Conservation (phyloP, 1,284 basidiomycete genomes). For the Polyporus tsugae region DNA sequence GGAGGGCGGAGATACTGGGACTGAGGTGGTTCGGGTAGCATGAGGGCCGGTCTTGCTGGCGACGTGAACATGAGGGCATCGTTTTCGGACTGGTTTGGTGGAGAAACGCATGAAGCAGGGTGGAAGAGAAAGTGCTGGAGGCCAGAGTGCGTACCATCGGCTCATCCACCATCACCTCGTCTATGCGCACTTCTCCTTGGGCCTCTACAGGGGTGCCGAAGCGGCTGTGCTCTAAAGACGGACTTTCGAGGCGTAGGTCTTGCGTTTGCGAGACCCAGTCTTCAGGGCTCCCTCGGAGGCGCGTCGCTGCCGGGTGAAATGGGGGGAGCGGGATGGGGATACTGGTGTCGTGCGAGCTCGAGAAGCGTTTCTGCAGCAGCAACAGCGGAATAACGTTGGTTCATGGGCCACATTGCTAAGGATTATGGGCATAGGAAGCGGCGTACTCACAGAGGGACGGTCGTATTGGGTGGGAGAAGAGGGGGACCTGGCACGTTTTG, state of each 20-base stretch:
- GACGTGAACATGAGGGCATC: conserved; percentile 24
- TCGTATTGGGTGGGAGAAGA: conserved; percentile 52
- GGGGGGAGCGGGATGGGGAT: conserved; percentile 36
- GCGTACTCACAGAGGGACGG: conserved; percentile 58
- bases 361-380: conserved; percentile 60
- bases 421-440: background rate
- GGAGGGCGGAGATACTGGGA: conserved; percentile 18
- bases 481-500: conserved; percentile 68
- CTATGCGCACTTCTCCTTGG: conserved; percentile 22
- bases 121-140: background rate
- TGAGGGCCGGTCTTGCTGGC: conserved; percentile 18
- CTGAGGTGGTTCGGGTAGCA: conserved; percentile 10
- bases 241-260: conserved; percentile 65
- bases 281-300: conserved; percentile 51
- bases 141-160: conserved; percentile 25
- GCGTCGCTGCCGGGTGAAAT: conserved; percentile 17
- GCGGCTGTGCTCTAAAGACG: conserved; percentile 39
- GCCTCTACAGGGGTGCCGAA: background rate
- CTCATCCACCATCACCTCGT: conserved; percentile 29
- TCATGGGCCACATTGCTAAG: background rate
- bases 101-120: background rate
- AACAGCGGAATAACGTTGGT: background rate
- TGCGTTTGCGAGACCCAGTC: conserved; percentile 75
- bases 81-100: conserved; percentile 11
- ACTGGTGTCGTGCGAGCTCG: conserved; percentile 46